Evolutionary conservation across 768 basidiomycete genomes (phyloP).

Genomic region (Termitomyces sp.): DNA sequence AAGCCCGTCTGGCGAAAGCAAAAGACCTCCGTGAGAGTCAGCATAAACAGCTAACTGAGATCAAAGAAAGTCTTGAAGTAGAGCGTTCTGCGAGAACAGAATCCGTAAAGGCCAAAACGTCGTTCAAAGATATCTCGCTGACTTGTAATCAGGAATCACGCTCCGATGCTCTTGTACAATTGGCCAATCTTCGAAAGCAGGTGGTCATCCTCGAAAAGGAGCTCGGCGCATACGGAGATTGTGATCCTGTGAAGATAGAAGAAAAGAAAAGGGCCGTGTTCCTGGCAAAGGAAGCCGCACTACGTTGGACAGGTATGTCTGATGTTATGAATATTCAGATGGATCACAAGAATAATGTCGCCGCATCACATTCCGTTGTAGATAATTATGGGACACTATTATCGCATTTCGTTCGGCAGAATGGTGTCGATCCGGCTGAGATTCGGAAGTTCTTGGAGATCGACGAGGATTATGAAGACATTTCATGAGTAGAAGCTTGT

Average conservation of each 20-base stretch:
- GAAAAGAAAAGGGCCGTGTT: constrained; percentile 68
- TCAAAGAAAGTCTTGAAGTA: constrained; percentile 40
- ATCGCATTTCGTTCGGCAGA: constrained; percentile 63
- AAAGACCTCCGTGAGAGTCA: constrained; percentile 42
- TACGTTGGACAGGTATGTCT: constrained; percentile 84
- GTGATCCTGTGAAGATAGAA: constrained; percentile 80
- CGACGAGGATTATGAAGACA: constrained; percentile 75
- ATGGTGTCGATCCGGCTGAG: constrained; percentile 53
- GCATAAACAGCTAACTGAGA: constrained; percentile 47
- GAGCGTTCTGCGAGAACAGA: constrained; percentile 56
- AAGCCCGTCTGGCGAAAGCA: constrained; percentile 47
- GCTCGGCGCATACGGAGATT: constrained; percentile 74
- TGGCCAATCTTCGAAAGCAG: constrained; percentile 46
- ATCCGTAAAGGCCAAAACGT: constrained; percentile 38
- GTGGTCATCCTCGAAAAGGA: constrained; percentile 58
- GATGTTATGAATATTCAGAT: background rate
- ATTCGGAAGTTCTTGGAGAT: constrained; percentile 65
- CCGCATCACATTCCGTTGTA: constrained; percentile 19
- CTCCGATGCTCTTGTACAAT: constrained; percentile 43
- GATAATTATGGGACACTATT: constrained; percentile 71
- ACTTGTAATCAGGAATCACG: constrained; percentile 49
- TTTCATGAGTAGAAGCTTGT: constrained; percentile 34
- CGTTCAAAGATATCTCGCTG: constrained; percentile 2
- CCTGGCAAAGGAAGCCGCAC: constrained; percentile 78
- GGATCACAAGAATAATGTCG: background rate